Conservation (phyloP, 148 eudicot species). For the Chenopodium quinoa region DNA sequence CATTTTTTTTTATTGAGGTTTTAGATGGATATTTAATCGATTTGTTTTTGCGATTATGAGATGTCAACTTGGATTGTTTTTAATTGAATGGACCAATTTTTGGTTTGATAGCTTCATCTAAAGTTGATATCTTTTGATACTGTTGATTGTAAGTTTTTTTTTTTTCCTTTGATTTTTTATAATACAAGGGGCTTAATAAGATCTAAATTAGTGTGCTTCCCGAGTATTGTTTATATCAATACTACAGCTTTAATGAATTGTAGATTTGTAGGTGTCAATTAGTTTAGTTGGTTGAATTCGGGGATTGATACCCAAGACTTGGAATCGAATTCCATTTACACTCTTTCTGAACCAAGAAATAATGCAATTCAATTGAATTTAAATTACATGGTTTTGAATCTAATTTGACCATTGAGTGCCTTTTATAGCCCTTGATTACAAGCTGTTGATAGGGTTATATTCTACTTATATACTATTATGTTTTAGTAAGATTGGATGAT, state of each 20-base stretch:
- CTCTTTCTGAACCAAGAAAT: no score
- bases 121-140: background rate
- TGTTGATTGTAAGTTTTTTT: background rate
- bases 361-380: no score
- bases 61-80: background rate
- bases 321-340: no score
- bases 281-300: no score
- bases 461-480: no score
- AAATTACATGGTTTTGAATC: background rate
- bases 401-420: background rate
- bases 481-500: background rate
- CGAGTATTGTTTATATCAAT: background rate
- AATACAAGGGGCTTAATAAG: background rate
- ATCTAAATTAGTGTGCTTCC: background rate
- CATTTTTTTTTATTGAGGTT: background rate
- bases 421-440: background rate
- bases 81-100: slow-evolving; percentile 5
- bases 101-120: background rate
- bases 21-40: background rate
- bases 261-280: background rate
- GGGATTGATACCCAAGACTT: no score
- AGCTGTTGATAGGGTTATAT: background rate
- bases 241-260: no score
- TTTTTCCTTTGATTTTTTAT: background rate
- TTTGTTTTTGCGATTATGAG: background rate